Conservation (phyloP, 208 protist species). For the Trypanosomatidae sp. region DNA sequence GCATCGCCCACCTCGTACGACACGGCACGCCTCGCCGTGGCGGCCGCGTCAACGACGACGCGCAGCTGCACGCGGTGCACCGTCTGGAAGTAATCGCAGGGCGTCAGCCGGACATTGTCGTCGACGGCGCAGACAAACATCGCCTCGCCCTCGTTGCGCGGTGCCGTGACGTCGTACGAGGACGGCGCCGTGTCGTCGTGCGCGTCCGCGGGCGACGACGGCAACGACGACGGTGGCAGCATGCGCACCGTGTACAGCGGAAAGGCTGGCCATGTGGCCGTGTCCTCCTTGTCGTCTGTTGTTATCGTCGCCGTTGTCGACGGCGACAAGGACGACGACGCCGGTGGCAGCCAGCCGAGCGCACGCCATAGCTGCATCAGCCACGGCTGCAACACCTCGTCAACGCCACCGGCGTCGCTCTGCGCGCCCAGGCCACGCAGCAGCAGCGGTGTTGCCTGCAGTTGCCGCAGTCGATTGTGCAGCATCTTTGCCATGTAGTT, state of each 20-base stretch:
- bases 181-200: too few relatives aligned
- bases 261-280: too few relatives aligned
- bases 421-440: conserved; percentile 83
- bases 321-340: background rate
- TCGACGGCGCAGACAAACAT: conserved; percentile 26
- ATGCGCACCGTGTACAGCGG: conserved; percentile 4
- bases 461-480: conserved; percentile 77
- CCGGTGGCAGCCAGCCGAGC: conserved; percentile 9
- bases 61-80: conserved; percentile 48
- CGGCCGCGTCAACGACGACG: background rate
- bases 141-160: too few relatives aligned
- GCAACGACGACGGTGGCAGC: background rate
- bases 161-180: too few relatives aligned
- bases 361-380: conserved; percentile 42
- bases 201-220: background rate
- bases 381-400: conserved; percentile 61
- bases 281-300: too few relatives aligned
- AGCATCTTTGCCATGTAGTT: conserved; percentile 90
- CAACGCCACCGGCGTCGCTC: conserved; percentile 70
- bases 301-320: too few relatives aligned
- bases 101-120: conserved; percentile 34
- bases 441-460: conserved; percentile 59
- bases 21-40: background rate
- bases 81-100: conserved; percentile 37
- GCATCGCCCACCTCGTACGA: conserved; percentile 69